Conservation (phyloP, 805 yeast species). For the Starmerella bombi region DNA sequence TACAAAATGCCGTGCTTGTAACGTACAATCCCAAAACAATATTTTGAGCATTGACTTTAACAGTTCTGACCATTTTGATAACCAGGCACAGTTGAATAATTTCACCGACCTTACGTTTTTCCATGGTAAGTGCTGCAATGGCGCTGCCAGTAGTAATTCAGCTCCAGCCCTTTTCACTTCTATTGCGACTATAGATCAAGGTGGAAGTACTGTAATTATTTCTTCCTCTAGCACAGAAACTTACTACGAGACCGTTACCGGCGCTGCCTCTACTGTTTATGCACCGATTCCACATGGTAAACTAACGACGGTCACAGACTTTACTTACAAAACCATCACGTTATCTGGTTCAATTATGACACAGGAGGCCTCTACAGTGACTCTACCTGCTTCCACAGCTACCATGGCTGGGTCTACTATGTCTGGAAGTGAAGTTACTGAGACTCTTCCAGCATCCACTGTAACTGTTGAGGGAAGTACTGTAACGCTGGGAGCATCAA, state of each 20-base stretch:
- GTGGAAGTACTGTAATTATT: conserved; percentile 2
- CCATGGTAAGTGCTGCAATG: conserved; percentile 8
- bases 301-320: background rate
- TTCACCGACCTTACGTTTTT: conserved; percentile 17
- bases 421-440: background rate
- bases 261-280: conserved; percentile 3
- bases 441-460: conserved; percentile 4
- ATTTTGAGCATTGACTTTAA: conserved; percentile 12
- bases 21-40: conserved; percentile 10
- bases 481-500: background rate
- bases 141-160: background rate
- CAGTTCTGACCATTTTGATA: conserved; percentile 11
- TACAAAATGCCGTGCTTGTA: conserved; percentile 15
- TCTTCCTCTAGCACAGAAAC: conserved; percentile 6
- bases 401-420: conserved; percentile 5
- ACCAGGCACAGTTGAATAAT: conserved; percentile 13
- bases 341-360: conserved; percentile 1
- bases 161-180: background rate
- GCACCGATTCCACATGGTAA: conserved; percentile 8
- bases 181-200: conserved; percentile 2
- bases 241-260: conserved; percentile 9
- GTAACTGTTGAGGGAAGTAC: conserved; percentile 4
- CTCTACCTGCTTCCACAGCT: conserved; percentile 6
- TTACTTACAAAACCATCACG: background rate
- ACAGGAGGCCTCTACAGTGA: conserved; percentile 3